Conservation (phyloP, 2,329 filamentous ascomycete genomes). For the Rutstroemia sp. region DNA sequence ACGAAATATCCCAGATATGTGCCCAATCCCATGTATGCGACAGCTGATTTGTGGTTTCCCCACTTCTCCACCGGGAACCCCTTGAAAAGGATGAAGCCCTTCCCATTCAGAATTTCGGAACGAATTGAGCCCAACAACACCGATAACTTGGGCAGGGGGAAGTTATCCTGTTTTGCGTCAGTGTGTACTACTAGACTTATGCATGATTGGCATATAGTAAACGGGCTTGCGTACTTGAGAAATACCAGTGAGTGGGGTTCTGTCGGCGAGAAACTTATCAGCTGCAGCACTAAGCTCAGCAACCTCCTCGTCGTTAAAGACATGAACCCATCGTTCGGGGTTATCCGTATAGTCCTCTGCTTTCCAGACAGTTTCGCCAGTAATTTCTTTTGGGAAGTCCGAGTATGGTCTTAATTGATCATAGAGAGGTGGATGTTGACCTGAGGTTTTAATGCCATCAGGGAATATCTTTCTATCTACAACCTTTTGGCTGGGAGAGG, state of each 20-base stretch:
- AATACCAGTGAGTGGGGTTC: slow-evolving; percentile 65
- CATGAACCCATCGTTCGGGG: slow-evolving; percentile 57
- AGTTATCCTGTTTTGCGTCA: slow-evolving; percentile 37
- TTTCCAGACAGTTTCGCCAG: slow-evolving; percentile 66
- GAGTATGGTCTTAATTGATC: slow-evolving; percentile 58
- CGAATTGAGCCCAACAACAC: slow-evolving; percentile 47
- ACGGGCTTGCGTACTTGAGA: slow-evolving; percentile 37
- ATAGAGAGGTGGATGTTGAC: slow-evolving; percentile 65
- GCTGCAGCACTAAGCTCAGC: slow-evolving; percentile 58
- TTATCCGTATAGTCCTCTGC: slow-evolving; percentile 31
- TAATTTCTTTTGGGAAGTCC: slow-evolving; percentile 63
- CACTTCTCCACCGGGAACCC: slow-evolving; percentile 70
- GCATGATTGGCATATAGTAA: not conserved
- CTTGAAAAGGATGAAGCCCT: slow-evolving; percentile 87
- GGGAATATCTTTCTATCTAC: slow-evolving; percentile 28
- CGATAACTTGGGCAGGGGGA: slow-evolving; percentile 51
- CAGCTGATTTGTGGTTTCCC: slow-evolving; percentile 72
- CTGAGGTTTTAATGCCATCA: slow-evolving; percentile 42
- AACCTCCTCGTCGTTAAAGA: slow-evolving; percentile 59
- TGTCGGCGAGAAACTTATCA: slow-evolving; percentile 59
- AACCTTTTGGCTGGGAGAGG: slow-evolving; percentile 11
- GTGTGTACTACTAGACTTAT: not conserved
- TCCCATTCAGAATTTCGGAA: slow-evolving; percentile 68
- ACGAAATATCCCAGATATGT: slow-evolving; percentile 85
- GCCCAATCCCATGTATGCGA: slow-evolving; percentile 85